Evolutionary conservation across 768 basidiomycete species (phyloP).

Genomic region (Austroboletus festivus): DNA sequence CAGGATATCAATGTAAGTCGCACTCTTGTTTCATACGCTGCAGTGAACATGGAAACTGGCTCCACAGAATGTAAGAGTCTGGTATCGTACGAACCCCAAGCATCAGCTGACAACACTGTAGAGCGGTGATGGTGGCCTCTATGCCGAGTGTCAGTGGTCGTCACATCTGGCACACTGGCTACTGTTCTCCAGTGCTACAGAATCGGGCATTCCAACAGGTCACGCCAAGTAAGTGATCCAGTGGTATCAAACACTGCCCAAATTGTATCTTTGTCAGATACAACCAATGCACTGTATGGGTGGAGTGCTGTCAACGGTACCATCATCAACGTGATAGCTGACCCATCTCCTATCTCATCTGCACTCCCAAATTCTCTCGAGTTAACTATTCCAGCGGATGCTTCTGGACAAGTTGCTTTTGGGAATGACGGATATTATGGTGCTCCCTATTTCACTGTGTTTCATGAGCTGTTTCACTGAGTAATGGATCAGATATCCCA

Average conservation of each 20-base stretch:
- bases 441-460: constrained; percentile 18
- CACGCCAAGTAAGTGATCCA: constrained; percentile 39
- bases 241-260: neutral
- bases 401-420: constrained; percentile 44
- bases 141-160: constrained; percentile 56
- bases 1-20: constrained; percentile 58
- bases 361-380: constrained; percentile 61
- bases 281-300: constrained; percentile 42
- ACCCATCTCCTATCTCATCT: constrained; percentile 47
- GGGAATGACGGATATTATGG: constrained; percentile 57
- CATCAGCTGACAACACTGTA: constrained; percentile 26
- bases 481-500: constrained; percentile 45
- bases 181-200: constrained; percentile 45
- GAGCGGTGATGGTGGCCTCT: constrained; percentile 66
- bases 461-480: no score
- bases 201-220: constrained; percentile 68
- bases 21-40: neutral
- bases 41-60: neutral
- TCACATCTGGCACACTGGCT: no score
- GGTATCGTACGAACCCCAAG: neutral
- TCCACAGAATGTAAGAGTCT: constrained; percentile 34
- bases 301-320: constrained; percentile 49
- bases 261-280: constrained; percentile 31
- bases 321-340: constrained; percentile 46
- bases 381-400: constrained; percentile 40